phyloP scores from a whole-genome alignment of 1,139 yeast genomes.

The Taphrina wiesneri region DNA sequence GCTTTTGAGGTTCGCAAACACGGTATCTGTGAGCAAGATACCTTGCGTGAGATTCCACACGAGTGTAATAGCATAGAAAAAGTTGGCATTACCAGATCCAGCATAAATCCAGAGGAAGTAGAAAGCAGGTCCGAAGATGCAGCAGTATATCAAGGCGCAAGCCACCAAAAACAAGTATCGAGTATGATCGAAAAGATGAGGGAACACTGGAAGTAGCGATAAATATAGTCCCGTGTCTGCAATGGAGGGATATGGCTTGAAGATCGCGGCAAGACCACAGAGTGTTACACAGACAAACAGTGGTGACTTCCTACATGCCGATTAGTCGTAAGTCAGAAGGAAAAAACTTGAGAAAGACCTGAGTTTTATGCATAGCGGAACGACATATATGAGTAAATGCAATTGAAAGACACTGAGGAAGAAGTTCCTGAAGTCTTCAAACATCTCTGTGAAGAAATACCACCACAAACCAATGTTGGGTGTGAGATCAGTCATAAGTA shows the following conservation, averaged over 20 bases:
- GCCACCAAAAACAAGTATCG: conserved; percentile 52
- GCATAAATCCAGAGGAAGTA: conserved; percentile 92
- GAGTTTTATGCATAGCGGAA: conserved; percentile 76
- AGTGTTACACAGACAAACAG: conserved; percentile 66
- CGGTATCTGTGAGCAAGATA: conserved; percentile 67
- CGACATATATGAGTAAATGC: conserved; percentile 63
- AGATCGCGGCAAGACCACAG: conserved; percentile 66
- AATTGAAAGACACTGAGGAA: conserved; percentile 81
- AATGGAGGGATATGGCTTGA: conserved; percentile 85
- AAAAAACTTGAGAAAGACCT: conserved; percentile 47
- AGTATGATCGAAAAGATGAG: conserved; percentile 46
- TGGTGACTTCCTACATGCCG: conserved; percentile 47
- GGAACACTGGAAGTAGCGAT: conserved; percentile 61
- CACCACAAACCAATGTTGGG: conserved; percentile 97
- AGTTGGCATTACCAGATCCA: conserved; percentile 94
- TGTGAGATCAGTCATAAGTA: conserved; percentile 61
- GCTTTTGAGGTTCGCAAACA: conserved; percentile 74
- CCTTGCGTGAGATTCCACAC: conserved; percentile 75
- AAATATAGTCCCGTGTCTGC: conserved; percentile 76
- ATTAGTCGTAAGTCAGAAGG: too few species aligned
- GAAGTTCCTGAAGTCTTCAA: conserved; percentile 81
- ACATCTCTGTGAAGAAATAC: conserved; percentile 95
- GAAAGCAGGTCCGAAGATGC: conserved; percentile 77
- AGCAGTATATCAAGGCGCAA: conserved; percentile 53
- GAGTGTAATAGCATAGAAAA: conserved; percentile 89